These are phyloP conservation scores for Diutina sp. DNA, from an alignment of 1,139 yeast species.

Conservation along the genomic window DNA sequence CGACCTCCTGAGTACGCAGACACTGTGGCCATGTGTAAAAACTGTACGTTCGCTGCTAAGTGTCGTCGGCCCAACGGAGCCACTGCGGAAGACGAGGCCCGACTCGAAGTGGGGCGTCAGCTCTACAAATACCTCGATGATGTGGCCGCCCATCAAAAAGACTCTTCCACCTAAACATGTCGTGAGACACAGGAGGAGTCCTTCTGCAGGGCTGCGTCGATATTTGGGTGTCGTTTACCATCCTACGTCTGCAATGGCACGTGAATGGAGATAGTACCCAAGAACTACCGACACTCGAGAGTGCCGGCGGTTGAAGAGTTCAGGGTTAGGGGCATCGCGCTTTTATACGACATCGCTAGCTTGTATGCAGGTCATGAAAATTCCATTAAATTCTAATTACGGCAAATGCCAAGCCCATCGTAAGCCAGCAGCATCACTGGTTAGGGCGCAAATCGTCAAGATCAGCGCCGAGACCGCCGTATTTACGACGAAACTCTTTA, in stretches of 20 bases:
- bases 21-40: not conserved
- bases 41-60: not conserved
- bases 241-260: not conserved
- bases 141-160: not conserved
- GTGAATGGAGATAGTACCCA: conserved; percentile 1
- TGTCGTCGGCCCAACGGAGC: not conserved
- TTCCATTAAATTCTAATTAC: not conserved
- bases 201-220: not conserved
- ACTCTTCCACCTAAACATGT: not conserved
- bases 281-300: not conserved
- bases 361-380: not conserved
- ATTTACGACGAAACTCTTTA: not conserved
- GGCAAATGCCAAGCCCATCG: too few species aligned
- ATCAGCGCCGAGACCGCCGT: not conserved
- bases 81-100: not conserved
- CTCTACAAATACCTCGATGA: not conserved
- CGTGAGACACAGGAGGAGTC: not conserved
- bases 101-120: not conserved
- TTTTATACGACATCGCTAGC: not conserved
- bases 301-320: not conserved
- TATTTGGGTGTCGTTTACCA: conserved; percentile 2
- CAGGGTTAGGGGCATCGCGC: not conserved
- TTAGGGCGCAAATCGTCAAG: not conserved
- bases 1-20: not conserved
- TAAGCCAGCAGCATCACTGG: not conserved